Conservation (phyloP, 192 early-diverging fungal species). For the Chytriomyces sp. region DNA sequence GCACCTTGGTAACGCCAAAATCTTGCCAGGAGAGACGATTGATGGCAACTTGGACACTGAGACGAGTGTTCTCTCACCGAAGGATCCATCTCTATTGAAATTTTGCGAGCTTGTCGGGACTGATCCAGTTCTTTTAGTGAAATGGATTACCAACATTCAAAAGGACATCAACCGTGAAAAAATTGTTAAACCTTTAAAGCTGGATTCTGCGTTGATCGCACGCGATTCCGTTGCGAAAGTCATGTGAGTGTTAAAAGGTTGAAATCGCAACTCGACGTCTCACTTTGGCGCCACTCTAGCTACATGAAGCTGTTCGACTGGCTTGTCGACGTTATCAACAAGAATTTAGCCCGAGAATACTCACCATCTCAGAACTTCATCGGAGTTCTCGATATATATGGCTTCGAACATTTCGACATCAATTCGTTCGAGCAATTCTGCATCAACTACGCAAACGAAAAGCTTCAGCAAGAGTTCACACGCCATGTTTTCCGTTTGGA, state of each 20-base stretch:
- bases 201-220: conserved; percentile 64
- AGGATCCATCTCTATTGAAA: conserved; percentile 4
- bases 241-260: conserved; percentile 64
- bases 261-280: neutral
- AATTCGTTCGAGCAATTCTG: conserved; percentile 94
- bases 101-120: neutral
- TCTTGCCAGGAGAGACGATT: neutral
- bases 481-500: conserved; percentile 90
- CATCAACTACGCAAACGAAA: conserved; percentile 88
- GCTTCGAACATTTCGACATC: conserved; percentile 67
- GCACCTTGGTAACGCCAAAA: conserved; percentile 46
- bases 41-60: neutral
- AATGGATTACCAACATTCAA: conserved; percentile 82
- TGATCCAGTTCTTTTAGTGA: conserved; percentile 37
- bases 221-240: conserved; percentile 86
- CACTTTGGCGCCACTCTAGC: conserved; percentile 60
- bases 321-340: conserved; percentile 78
- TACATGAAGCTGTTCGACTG: conserved; percentile 87
- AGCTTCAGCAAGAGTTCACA: conserved; percentile 93
- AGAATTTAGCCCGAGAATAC: conserved; percentile 54
- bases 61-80: neutral
- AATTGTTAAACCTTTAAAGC: conserved; percentile 68
- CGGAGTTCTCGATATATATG: conserved; percentile 93
- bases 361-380: conserved; percentile 63
- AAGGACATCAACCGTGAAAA: conserved; percentile 54